A percentile compares a stretch with the other conserved stretches of the same genome.
These are phyloP conservation scores for Apiospora malaysiana DNA, from an alignment of 2,329 filamentous ascomycete species.

Conservation along the genomic window DNA sequence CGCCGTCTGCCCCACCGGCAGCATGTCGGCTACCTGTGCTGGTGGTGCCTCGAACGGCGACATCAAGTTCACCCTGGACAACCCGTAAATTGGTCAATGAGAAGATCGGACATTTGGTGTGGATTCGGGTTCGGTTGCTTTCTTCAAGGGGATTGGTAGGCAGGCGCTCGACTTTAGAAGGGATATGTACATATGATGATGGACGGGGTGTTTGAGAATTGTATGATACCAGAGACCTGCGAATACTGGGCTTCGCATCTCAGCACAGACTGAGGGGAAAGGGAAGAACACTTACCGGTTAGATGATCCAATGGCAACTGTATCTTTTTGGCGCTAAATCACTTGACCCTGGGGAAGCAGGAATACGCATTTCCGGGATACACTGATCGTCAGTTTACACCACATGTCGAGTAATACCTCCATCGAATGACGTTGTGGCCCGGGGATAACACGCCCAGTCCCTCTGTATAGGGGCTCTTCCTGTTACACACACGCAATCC, in stretches of 20 bases:
- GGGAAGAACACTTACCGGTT: neutral
- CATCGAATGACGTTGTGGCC: neutral
- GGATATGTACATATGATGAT: neutral
- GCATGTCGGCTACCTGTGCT: conserved; percentile 51
- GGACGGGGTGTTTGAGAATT: conserved; percentile 9
- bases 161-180: neutral
- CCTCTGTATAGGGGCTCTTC: neutral
- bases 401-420: neutral
- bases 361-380: neutral
- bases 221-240: conserved; percentile 9
- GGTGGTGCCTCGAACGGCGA: conserved; percentile 55
- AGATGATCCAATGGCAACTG: conserved; percentile 17
- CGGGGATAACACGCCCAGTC: neutral
- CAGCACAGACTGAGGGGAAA: conserved; percentile 2
- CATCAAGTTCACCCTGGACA: conserved; percentile 48
- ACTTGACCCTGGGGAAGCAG: neutral
- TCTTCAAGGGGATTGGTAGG: neutral
- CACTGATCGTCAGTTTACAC: neutral
- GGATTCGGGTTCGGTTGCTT: neutral
- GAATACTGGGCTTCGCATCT: conserved; percentile 16
- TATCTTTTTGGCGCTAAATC: neutral
- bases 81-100: conserved; percentile 28
- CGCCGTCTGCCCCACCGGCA: conserved; percentile 56
- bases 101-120: neutral
- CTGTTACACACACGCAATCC: neutral